These are phyloP conservation scores for Adansonia gregorii DNA, from an alignment of 441 rosid genomes.

Conservation along the genomic window DNA sequence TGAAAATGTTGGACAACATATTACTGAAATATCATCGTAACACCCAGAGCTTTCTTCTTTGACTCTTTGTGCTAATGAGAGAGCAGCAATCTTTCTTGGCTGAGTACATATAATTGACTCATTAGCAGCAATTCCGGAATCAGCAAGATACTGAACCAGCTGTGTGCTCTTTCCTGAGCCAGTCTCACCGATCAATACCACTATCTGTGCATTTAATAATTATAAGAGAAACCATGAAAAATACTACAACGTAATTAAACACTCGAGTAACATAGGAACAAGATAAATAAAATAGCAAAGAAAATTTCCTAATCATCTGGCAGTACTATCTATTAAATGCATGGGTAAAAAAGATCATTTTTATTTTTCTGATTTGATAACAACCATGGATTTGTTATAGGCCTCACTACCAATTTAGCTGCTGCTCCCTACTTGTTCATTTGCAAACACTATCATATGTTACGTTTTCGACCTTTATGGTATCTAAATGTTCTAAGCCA, in stretches of 20 bases:
- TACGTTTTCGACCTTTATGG: not conserved
- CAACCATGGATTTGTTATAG: not conserved
- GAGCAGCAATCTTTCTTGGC: slow-evolving; percentile 89
- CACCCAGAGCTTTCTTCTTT: slow-evolving; percentile 75
- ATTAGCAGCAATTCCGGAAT: slow-evolving; percentile 66
- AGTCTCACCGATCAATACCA: slow-evolving; percentile 86
- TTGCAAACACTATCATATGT: not conserved
- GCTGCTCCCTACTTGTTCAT: slow-evolving; percentile 3
- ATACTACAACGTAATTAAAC: slow-evolving; percentile 3
- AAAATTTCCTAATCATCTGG: slow-evolving; percentile 5
- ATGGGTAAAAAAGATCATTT: not conserved
- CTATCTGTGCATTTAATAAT: slow-evolving; percentile 49
- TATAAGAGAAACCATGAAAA: slow-evolving; percentile 5
- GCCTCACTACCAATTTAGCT: not conserved
- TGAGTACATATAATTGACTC: slow-evolving; percentile 83
- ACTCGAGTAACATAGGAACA: slow-evolving; percentile 1
- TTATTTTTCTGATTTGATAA: not conserved
- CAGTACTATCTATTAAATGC: not conserved
- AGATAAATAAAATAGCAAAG: slow-evolving; percentile 7
- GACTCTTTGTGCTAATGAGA: slow-evolving; percentile 72
- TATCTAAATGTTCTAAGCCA: not conserved
- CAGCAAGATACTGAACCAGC: slow-evolving; percentile 88
- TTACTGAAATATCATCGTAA: slow-evolving; percentile 50
- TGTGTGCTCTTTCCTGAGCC: slow-evolving; percentile 99
- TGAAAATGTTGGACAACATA: slow-evolving; percentile 63